A percentile compares a stretch with the other conserved stretches of the same genome.
phyloP scores from a whole-genome alignment of 2,329 filamentous ascomycete species.

The Aureobasidium sp. region DNA sequence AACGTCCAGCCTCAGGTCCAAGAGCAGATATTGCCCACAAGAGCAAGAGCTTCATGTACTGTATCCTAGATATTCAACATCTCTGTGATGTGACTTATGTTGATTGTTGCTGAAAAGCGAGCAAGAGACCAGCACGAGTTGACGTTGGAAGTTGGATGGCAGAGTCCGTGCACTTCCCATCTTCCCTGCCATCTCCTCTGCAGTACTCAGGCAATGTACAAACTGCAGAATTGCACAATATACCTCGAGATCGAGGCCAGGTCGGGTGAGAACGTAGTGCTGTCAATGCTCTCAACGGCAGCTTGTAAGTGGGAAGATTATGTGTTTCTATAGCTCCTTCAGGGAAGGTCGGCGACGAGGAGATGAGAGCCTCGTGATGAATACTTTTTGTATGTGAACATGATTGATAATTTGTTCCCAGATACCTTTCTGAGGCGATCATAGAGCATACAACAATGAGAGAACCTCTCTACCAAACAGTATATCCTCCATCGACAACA shows the following conservation, averaged over 20 bases:
- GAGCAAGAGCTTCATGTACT: no score
- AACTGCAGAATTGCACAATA: no score
- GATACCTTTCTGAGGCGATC: no score
- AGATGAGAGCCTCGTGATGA: neutral
- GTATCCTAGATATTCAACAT: neutral
- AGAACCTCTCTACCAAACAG: constrained; percentile 16
- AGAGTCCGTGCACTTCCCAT: neutral
- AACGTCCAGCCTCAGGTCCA: no score
- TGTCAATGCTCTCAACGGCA: neutral
- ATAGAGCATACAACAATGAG: neutral
- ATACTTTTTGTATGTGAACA: neutral
- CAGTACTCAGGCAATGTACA: no score
- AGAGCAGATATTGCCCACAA: no score
- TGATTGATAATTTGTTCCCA: no score
- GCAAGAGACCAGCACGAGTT: neutral
- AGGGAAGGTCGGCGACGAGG: neutral
- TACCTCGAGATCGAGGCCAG: no score
- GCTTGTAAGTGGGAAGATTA: neutral
- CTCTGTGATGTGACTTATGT: neutral
- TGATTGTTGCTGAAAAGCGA: neutral
- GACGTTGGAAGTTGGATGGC: neutral
- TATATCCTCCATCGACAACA: constrained; percentile 30
- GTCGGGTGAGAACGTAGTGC: no score
- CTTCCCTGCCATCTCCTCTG: neutral
- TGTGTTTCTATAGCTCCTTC: neutral